phyloP scores from a whole-genome alignment of 1,284 basidiomycete species.

The Tremellales sp. region DNA sequence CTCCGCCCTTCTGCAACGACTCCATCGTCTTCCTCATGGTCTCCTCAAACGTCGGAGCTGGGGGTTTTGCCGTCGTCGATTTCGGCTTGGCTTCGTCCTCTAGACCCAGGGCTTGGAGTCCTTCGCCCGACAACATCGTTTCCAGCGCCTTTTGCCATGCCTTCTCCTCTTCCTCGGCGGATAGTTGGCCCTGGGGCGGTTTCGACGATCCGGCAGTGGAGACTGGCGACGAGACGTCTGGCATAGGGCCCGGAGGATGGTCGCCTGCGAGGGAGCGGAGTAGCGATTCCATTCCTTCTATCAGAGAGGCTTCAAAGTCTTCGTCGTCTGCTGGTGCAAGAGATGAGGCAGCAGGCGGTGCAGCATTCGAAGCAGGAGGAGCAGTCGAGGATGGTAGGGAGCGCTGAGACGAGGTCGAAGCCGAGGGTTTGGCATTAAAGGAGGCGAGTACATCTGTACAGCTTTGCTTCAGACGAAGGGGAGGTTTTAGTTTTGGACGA shows the following conservation, averaged over 20 bases:
- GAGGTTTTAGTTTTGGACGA: neutral
- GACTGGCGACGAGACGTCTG: conserved; percentile 7
- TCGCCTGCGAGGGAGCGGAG: conserved; percentile 62
- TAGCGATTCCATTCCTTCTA: conserved; percentile 78
- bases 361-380: conserved; percentile 15
- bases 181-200: conserved; percentile 18
- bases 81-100: conserved; percentile 20
- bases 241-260: conserved; percentile 43
- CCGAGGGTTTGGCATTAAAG: conserved; percentile 27
- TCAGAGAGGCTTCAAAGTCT: conserved; percentile 66
- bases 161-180: conserved; percentile 45
- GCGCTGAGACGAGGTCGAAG: conserved; percentile 16
- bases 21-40: conserved; percentile 77
- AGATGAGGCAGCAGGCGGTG: conserved; percentile 15
- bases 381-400: conserved; percentile 37
- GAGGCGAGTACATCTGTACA: conserved; percentile 42
- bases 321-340: conserved; percentile 40
- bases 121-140: conserved; percentile 64
- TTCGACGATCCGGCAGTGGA: neutral
- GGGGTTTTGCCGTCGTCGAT: neutral
- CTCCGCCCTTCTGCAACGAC: conserved; percentile 60
- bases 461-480: neutral
- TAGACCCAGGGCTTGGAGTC: conserved; percentile 56
- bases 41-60: conserved; percentile 59
- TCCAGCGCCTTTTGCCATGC: conserved; percentile 67